Evolutionary conservation across 129 eudicot species (phyloP), one percentile per base, ranked within the genome.

Genomic region (Heracleum sosnowskyi): DNA sequence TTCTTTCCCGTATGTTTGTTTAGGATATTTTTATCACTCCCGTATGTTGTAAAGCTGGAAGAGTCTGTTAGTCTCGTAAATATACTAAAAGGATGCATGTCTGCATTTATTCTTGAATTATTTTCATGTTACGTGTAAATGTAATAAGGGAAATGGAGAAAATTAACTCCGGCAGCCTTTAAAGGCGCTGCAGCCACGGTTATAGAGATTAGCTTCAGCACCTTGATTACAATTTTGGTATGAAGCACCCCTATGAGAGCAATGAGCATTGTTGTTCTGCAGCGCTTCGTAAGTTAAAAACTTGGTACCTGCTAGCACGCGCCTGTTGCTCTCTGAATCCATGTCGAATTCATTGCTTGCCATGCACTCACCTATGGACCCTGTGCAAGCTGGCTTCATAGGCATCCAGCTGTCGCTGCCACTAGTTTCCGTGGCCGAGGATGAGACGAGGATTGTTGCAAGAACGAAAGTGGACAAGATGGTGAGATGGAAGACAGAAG

Each of bases 191-290:
- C 98, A 94, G 36, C 91, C 90, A 36, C 98, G 98, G 63, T 79
- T 83, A 49, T 94, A 94, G 12, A 96, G 98, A 77, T 94, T 91
- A 44, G 97, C 98, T 39, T 88, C 82, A 34, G 90, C 96, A 75
- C 93, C 91, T 5, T 90, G 87, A 20, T 75, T 60, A 78, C 98
- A 94, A 83, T 91, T 91, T 77, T 91, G 90, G 85, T 94, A 91
- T 26, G 97, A 91, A 41, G 89, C 87, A 75, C 98, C 98, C 79
- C 88, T 84, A 36, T 80, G 87, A 1, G 97, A 89, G 79, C 98
- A 94, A 18, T 93, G 98, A 4, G 89, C 87, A 51, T 29, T 79
- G 85, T 94, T 90, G 73, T 86, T 82, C 63, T 88, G 84, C 77
- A 94, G 85, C 42, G 96, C 88, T 4, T 83, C 97, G 41, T 89